Conservation (phyloP, 31 red algal species). For the Asparagopsis taxiformis region DNA sequence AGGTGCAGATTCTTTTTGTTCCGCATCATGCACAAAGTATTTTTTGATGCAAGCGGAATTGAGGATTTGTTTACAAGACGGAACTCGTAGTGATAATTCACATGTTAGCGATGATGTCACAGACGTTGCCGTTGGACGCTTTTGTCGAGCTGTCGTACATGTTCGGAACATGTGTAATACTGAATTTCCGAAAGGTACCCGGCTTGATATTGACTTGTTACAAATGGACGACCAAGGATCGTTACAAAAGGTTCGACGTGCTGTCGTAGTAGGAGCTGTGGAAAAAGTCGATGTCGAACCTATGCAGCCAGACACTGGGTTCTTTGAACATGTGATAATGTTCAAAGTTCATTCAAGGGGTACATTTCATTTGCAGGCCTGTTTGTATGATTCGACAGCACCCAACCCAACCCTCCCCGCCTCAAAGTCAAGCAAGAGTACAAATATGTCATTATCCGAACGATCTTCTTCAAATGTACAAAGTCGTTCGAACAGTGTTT, state of each 20-base stretch:
- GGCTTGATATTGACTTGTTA: conserved; percentile 40
- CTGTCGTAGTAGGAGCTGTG: conserved; percentile 21
- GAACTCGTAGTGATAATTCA: no score
- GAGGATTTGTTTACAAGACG: no score
- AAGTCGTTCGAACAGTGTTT: no score
- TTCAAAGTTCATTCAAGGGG: conserved; percentile 27
- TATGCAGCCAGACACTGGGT: conserved; percentile 1
- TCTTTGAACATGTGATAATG: conserved; percentile 26
- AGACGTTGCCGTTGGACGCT: conserved; percentile 25
- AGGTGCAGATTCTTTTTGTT: no score
- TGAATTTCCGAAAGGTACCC: conserved; percentile 8
- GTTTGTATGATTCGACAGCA: conserved; percentile 37
- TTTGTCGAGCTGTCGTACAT: conserved; percentile 16
- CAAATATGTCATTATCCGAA: neutral
- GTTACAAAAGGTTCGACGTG: conserved; percentile 5
- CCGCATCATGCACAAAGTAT: no score
- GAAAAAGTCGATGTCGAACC: conserved; percentile 27
- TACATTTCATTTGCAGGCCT: conserved; percentile 29
- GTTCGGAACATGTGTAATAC: conserved; percentile 19
- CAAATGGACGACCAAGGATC: conserved; percentile 16
- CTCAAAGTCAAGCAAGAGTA: neutral
- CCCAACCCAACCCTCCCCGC: no score
- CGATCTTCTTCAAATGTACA: no score
- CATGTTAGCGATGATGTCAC: no score
- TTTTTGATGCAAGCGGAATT: no score